These are phyloP conservation scores for Schizothecium vesticola DNA, from an alignment of 495 filamentous ascomycete genomes.

Conservation along the genomic window DNA sequence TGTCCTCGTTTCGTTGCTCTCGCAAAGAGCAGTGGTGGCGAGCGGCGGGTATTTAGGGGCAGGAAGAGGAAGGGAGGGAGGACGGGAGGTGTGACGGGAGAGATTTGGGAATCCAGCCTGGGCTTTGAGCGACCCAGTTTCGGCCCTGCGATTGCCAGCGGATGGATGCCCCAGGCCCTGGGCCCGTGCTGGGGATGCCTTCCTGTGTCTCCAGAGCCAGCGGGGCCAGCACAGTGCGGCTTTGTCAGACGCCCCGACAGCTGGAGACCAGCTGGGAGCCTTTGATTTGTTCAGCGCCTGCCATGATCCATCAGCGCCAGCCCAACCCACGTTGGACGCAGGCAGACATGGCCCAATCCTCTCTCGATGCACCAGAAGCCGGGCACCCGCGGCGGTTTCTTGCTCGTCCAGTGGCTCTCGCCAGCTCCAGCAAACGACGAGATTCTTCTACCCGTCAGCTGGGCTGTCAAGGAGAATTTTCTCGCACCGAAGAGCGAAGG, in stretches of 20 bases:
- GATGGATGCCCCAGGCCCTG: neutral
- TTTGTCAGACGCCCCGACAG: neutral
- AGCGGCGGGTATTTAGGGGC: conserved; percentile 6
- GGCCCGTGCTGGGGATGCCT: conserved; percentile 1
- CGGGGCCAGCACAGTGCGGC: neutral
- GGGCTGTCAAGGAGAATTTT: neutral
- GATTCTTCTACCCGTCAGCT: neutral
- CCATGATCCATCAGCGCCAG: neutral
- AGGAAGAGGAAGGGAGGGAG: conserved; percentile 14
- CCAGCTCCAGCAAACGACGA: neutral
- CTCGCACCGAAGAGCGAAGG: neutral
- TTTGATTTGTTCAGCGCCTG: conserved; percentile 2
- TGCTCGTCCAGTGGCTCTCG: conserved; percentile 2
- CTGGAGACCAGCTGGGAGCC: neutral
- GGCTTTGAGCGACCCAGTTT: conserved; percentile 4
- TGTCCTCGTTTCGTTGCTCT: conserved; percentile 12
- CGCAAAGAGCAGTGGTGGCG: conserved; percentile 15
- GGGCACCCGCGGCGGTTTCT: conserved; percentile 8
- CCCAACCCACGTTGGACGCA: conserved; percentile 1
- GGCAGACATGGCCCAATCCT: conserved; percentile 22
- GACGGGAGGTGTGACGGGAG: conserved; percentile 11
- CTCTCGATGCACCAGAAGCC: neutral
- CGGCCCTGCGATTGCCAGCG: conserved; percentile 1
- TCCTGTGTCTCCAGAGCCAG: neutral
- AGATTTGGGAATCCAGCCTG: conserved; percentile 10